Percentiles rank a stretch among this genome's conserved stretches.
These are phyloP conservation scores for Triangularia setosa DNA, from an alignment of 2,329 filamentous ascomycete genomes.

Conservation along the genomic window DNA sequence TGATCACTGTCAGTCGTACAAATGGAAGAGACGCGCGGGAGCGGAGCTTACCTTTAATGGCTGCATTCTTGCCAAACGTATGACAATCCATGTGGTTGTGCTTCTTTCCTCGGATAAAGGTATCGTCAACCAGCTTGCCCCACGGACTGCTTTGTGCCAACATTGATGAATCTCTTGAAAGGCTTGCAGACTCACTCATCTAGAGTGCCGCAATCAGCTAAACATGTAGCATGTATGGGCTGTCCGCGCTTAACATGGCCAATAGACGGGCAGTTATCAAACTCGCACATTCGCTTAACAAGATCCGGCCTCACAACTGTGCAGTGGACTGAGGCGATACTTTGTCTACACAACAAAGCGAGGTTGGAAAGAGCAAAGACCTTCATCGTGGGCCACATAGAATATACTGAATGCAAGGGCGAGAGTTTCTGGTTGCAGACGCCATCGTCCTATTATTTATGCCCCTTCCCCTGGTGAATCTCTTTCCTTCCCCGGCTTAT, in stretches of 20 bases:
- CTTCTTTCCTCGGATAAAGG: constrained; percentile 13
- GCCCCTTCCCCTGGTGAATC: not conserved
- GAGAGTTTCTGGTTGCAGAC: not conserved
- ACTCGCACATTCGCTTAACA: constrained; percentile 18
- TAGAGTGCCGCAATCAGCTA: constrained; percentile 18
- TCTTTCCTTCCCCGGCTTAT: not conserved
- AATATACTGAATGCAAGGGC: not conserved
- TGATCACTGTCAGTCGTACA: not conserved
- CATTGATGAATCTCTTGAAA: not conserved
- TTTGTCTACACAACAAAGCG: constrained; percentile 1
- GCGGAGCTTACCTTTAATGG: not conserved
- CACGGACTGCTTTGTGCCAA: constrained; percentile 11
- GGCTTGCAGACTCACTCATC: constrained; percentile 12
- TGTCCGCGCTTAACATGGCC: constrained; percentile 9
- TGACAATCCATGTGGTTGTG: constrained; percentile 12
- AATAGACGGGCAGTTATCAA: constrained; percentile 14
- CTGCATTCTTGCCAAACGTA: constrained; percentile 12
- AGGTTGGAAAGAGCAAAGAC: not conserved
- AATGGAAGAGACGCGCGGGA: not conserved
- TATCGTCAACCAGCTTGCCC: constrained; percentile 19
- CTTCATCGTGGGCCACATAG: not conserved
- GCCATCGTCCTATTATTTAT: not conserved
- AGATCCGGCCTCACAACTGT: constrained; percentile 13
- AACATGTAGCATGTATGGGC: constrained; percentile 16
- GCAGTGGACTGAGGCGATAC: constrained; percentile 16